Conservation (phyloP, 2,329 filamentous ascomycete genomes). For the Colletotrichum orchidophilum region DNA sequence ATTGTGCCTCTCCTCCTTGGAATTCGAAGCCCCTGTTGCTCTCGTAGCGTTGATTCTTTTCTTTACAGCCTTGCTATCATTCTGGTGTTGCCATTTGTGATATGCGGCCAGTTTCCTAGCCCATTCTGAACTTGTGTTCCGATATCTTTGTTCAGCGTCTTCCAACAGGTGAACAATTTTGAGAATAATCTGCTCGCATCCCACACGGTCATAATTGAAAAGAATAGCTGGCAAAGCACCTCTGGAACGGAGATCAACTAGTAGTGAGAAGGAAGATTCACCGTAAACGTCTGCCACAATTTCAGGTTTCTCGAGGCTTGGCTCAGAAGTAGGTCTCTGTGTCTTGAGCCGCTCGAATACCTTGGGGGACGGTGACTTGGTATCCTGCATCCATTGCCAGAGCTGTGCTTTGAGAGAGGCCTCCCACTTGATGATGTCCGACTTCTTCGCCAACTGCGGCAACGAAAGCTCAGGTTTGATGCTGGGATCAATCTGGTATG, state of each 20-base stretch:
- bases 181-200: conserved; percentile 69
- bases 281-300: conserved; percentile 21
- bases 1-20: conserved; percentile 40
- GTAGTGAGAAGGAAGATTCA: conserved; percentile 56
- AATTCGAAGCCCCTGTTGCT: background rate
- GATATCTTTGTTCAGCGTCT: conserved; percentile 55
- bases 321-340: background rate
- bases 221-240: conserved; percentile 77
- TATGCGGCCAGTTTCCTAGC: conserved; percentile 66
- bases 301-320: background rate
- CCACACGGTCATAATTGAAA: conserved; percentile 78
- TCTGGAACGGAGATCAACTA: conserved; percentile 68
- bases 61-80: conserved; percentile 46
- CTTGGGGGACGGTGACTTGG: conserved; percentile 50
- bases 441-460: conserved; percentile 67
- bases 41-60: conserved; percentile 41
- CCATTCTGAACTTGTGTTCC: conserved; percentile 65
- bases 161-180: conserved; percentile 62
- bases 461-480: conserved; percentile 61
- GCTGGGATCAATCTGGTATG: conserved; percentile 67
- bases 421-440: conserved; percentile 74
- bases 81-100: conserved; percentile 63
- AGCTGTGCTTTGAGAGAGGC: conserved; percentile 60
- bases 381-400: conserved; percentile 70
- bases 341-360: conserved; percentile 56